Evolutionary conservation across 108 stramenopile species (phyloP), one percentile per base, ranked within the genome.

Genomic region (Stephanodiscus triporus): DNA sequence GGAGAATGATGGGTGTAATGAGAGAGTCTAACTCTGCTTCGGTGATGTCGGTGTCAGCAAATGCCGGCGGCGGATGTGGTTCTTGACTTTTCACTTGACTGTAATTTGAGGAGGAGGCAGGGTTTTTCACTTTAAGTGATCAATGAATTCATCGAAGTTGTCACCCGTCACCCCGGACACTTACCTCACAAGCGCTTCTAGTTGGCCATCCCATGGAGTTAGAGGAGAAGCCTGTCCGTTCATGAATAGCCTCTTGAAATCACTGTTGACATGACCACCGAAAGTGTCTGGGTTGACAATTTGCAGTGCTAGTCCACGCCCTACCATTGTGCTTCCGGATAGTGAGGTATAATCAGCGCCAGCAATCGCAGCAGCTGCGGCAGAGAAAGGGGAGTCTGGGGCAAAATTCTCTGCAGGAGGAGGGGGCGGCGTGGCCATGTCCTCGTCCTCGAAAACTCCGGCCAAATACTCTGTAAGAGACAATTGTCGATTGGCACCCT

Each of bases 161-260:
- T 53, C 22, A 34, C 58, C 24, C 32, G 17, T 60, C 50, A 30
- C 49, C n/a, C 40, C 70, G 61, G 29, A 32, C 13, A 63, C 77
- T 78, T 78, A 87, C 90, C 82, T 86, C 40, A 91, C 86, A 32
- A 95, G 81, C 26, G 90, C 87, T 66, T 89, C 82, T 48, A 95
- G 65, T 61, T 95, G 87, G 22, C 87, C 87, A 65, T 95, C 94
- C 94, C 94, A 95, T 7, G 94, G 94, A 32, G 94, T 95, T 17
- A 65, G 66, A 8, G 94, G 94, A 38, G 90, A 91, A 32, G 53
- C 69, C 60, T 75, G 63, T 22, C 88, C 90, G 60, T 83, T 78
- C 42, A 78, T 37, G 54, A 65, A 68, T 47, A 72, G 60, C 54
- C 70, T 66, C 60, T 65, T 78, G 27, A 60, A 50, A 37, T 51